These are phyloP conservation scores for Zea mays DNA, from an alignment of 176 grass and related monocot genomes.

Conservation along the genomic window DNA sequence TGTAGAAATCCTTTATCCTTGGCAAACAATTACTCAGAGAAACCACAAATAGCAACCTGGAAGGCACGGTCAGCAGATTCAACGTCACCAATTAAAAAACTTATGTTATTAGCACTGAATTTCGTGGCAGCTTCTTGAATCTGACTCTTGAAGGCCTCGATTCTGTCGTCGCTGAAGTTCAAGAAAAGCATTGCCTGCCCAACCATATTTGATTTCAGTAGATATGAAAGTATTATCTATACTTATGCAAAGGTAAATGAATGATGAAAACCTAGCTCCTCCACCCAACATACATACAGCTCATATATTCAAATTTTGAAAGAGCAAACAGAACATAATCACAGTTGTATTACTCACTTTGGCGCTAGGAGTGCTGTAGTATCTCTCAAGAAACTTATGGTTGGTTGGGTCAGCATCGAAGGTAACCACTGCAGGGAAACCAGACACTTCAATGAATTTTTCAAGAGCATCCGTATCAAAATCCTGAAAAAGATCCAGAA, in stretches of 20 bases:
- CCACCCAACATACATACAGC: not conserved
- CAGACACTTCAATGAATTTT: conserved; percentile 75
- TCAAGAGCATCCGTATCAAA: conserved; percentile 64
- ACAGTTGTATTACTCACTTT: conserved; percentile 60
- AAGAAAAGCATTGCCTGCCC: conserved; percentile 90
- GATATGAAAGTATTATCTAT: not conserved
- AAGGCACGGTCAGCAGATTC: conserved; percentile 57
- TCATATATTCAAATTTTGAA: conserved; percentile 15
- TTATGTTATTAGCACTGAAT: conserved; percentile 72
- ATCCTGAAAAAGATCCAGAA: conserved; percentile 49
- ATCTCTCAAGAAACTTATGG: conserved; percentile 75
- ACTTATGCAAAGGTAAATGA: conserved; percentile 36
- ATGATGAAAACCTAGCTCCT: conserved; percentile 15
- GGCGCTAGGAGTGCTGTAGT: conserved; percentile 51
- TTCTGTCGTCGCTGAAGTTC: conserved; percentile 55
- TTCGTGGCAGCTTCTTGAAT: conserved; percentile 62
- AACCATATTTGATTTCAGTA: conserved; percentile 14
- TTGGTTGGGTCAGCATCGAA: conserved; percentile 64
- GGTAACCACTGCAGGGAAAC: conserved; percentile 65
- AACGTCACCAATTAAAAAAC: conserved; percentile 83
- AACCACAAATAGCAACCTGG: conserved; percentile 52
- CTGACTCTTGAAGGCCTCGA: conserved; percentile 63
- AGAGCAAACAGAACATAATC: conserved; percentile 7
- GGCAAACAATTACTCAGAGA: conserved; percentile 4
- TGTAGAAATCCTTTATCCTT: too few relatives aligned